These are phyloP conservation scores for Cercospora brassicicola DNA, from an alignment of 2,329 filamentous ascomycete species.

Conservation along the genomic window DNA sequence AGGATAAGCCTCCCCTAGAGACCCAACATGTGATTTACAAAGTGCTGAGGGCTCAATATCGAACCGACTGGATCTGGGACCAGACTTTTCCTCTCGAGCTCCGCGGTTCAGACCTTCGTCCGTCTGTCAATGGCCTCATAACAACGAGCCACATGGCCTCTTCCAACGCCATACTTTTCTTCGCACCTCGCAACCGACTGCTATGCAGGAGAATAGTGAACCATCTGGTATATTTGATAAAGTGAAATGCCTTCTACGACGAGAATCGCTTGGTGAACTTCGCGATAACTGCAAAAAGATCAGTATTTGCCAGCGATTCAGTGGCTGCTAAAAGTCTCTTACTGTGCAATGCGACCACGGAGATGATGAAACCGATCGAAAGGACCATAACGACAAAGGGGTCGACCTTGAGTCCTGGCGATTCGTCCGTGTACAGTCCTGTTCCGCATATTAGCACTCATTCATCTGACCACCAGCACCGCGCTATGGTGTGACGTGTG, in stretches of 20 bases:
- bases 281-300: conserved; percentile 70
- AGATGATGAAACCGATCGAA: conserved; percentile 97
- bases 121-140: background rate
- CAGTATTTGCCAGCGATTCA: conserved; percentile 15
- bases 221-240: background rate
- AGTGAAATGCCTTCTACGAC: conserved; percentile 41
- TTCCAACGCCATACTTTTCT: conserved; percentile 5
- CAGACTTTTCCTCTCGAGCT: conserved; percentile 15
- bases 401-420: conserved; percentile 94
- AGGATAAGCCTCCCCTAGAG: background rate
- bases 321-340: conserved; percentile 46
- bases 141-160: background rate
- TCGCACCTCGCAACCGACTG: background rate
- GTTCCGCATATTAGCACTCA: conserved; percentile 25
- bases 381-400: conserved; percentile 95
- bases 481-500: background rate
- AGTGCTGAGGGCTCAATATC: background rate
- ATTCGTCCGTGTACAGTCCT: conserved; percentile 98
- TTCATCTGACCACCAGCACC: background rate
- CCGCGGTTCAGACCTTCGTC: conserved; percentile 14
- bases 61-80: background rate
- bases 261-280: conserved; percentile 90
- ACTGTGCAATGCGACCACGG: conserved; percentile 96
- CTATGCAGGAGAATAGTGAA: background rate
- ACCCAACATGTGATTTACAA: background rate